Base-by-base conservation (phyloP, 1,284 basidiomycete genomes). In the Tilletia walkeri region DNA sequence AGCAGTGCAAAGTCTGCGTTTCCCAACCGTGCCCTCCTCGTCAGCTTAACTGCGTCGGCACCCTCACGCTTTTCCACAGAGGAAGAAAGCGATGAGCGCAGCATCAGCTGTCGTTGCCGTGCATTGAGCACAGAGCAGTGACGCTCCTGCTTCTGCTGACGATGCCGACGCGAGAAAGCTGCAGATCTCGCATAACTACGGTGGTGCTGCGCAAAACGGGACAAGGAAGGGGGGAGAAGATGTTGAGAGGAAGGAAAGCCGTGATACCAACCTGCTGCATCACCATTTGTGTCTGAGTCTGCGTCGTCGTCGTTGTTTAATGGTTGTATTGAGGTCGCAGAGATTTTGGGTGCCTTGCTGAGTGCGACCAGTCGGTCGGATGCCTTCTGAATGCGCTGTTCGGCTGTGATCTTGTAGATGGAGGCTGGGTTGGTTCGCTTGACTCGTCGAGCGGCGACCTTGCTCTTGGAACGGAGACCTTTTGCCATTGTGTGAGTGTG, bases 381-480 rank as follows among this genome's bases (percentile, higher is more conserved):
- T 18, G 59, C 59, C 30, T 38, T 24, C n/a, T 63, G 36, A 20
- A 63, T 63, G 59, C 59, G 59, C 36, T 63, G 59, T 18, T 66
- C 65, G 45, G 65, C 65, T 12, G 39, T 49, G 65, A 66, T 66
- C 65, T 66, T 66, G 65, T 48, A 66, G 20, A 49, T 36, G 4
- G 45, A 48, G 45, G 41, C 49, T 14, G 65, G 65, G 39, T 66
- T 45, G 6, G 38, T 5, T 18, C 65, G 65, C 65, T 66, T 66
- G 65, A 66, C 41, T 38, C 45, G 47, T 41, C 65, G 65, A 12
- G 65, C 65, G 41, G 65, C 65, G 34, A 66, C 45, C 45, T 66
- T 66, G 47, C 45, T 48, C 30, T 66, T 66, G n/a, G 65, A 66
- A 20, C 65, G 65, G 41, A 66, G 65, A 47, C 45, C 30, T 45